Base-by-base conservation (phyloP, 2,329 filamentous ascomycete species). In the Cladosporium cucumerinum region DNA sequence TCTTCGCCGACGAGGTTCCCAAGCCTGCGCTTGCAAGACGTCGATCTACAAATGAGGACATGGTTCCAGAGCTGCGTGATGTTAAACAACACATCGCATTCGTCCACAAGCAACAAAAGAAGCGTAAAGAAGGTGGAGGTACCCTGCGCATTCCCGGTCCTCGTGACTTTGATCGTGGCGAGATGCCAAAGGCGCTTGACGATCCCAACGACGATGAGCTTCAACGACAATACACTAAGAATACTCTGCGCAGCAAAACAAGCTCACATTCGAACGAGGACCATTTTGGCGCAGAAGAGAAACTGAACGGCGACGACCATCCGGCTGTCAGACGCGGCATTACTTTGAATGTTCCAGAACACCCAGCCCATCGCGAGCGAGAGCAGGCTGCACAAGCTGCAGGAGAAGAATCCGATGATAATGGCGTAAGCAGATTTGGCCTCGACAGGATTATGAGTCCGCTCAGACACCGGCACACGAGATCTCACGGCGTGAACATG, bases 91-190 rank as follows among this genome's bases (percentile, higher is more conserved):
- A 96, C 73, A 96, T 97, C 72, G 90, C 90, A 6, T 95, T 98
- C 72, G 77, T 97, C 16, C 87, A 97, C 75, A 89, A 90, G 34
- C 94, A 97, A 75, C 86, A 93, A 43, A 89, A 91, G 64, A 71
- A 73, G 43, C 71, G 71, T 5, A 83, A 82, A 1, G 87, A 87
- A 67, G 88, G 90, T 64, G 89, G 87, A 61, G 87, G 88, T 36
- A 87, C 93, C 0, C 80, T 98, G 51, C 89, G 92, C 48, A 98
- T 99, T 71, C 95, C 95, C 0, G 93, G 93, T 23, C 95, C 95
- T 0, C 84, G 93, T 71, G 95, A 98, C 73, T 93, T 90, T 57
- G 95, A 99, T 71, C 86, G 87, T 59, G 95, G 94, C 28, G 84
- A 92, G 66, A 82, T 88, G 11, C 93, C 93, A 3, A 79, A 87